These are phyloP conservation scores for Perilla frutescens DNA, from an alignment of 257 asterid genomes.

Conservation along the genomic window DNA sequence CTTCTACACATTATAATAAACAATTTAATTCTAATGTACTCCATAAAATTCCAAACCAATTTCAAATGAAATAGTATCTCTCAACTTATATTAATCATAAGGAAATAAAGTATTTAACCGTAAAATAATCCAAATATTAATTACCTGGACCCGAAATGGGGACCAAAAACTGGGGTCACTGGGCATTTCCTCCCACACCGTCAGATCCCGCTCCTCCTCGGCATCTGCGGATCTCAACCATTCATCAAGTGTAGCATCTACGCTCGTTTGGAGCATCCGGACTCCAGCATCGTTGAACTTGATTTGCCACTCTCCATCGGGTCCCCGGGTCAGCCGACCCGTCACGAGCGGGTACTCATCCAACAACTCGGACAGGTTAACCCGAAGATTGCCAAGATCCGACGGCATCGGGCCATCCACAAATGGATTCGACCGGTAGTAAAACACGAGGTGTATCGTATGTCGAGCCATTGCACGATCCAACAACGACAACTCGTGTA, in stretches of 20 bases:
- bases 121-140: not conserved
- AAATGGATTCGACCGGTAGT: constrained; percentile 59
- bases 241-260: constrained; percentile 53
- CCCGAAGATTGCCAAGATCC: constrained; percentile 56
- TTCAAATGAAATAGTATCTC: too few species aligned
- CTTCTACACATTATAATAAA: too few species aligned
- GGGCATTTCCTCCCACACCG: constrained; percentile 72
- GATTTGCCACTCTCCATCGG: constrained; percentile 47
- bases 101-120: too few species aligned
- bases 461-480: constrained; percentile 56
- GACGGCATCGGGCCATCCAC: constrained; percentile 39
- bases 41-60: too few species aligned
- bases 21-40: too few species aligned
- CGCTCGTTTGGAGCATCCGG: constrained; percentile 58
- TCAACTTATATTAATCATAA: too few species aligned
- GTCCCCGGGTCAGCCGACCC: constrained; percentile 61
- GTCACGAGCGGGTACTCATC: constrained; percentile 55
- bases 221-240: constrained; percentile 66
- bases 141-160: constrained; percentile 73
- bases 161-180: constrained; percentile 64
- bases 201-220: constrained; percentile 56
- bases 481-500: constrained; percentile 40
- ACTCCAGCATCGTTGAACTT: constrained; percentile 78
- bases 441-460: constrained; percentile 52
- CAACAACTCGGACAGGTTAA: constrained; percentile 45